These are phyloP conservation scores for Nakazawaea laoshanensis DNA, from an alignment of 805 yeast genomes.

Conservation along the genomic window DNA sequence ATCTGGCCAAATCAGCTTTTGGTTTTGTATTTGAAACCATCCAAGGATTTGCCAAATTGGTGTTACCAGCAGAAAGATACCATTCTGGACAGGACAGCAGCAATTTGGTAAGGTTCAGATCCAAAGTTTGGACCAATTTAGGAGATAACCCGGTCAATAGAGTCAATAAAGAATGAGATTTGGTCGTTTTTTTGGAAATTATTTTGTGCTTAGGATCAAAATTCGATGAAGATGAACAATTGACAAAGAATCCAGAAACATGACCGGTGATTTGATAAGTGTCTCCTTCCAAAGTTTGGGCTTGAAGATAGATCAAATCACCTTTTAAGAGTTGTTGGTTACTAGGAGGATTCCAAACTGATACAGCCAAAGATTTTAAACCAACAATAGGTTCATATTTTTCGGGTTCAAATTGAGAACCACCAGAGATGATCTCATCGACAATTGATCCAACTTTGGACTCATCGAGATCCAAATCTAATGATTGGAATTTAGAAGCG, in stretches of 20 bases:
- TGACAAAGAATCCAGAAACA: conserved; percentile 71
- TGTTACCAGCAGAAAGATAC: conserved; percentile 53
- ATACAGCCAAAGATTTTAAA: conserved; percentile 46
- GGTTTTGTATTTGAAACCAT: conserved; percentile 29
- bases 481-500: conserved; percentile 33
- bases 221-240: conserved; percentile 53
- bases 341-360: conserved; percentile 86
- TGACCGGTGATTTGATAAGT: conserved; percentile 71
- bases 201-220: conserved; percentile 58
- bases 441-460: conserved; percentile 4
- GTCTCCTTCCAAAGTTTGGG: conserved; percentile 77
- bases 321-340: conserved; percentile 55
- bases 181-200: conserved; percentile 21
- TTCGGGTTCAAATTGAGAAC: conserved; percentile 8
- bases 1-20: conserved; percentile 49
- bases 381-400: conserved; percentile 31
- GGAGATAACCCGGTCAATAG: conserved; percentile 64
- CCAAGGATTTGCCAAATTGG: conserved; percentile 73
- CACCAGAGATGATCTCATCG: not conserved
- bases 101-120: conserved; percentile 38
- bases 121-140: conserved; percentile 43
- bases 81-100: conserved; percentile 39
- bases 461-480: conserved; percentile 23
- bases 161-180: conserved; percentile 46
- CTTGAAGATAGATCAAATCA: conserved; percentile 68